These are phyloP conservation scores for Scheffersomyces ergatensis DNA, from an alignment of 805 yeast species.

Conservation along the genomic window DNA sequence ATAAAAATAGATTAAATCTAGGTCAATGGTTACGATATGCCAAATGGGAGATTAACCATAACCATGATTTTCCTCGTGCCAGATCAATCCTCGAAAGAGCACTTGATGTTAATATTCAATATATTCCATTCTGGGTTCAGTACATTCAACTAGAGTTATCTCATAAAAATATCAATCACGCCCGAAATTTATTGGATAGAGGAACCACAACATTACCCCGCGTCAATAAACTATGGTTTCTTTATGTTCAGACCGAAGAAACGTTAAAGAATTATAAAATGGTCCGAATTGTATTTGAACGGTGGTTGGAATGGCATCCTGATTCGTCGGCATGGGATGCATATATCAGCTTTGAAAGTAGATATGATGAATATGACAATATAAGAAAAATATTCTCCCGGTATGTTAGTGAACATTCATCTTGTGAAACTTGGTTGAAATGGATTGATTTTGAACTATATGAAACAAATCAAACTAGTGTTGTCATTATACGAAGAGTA, in stretches of 20 bases:
- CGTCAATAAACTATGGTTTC: slow-evolving; percentile 83
- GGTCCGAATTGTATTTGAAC: slow-evolving; percentile 63
- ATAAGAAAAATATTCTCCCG: slow-evolving; percentile 58
- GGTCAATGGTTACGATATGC: slow-evolving; percentile 95
- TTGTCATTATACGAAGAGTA: slow-evolving; percentile 57
- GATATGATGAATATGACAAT: slow-evolving; percentile 57
- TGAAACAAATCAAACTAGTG: slow-evolving; percentile 14
- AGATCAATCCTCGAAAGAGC: slow-evolving; percentile 89
- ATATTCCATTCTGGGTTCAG: slow-evolving; percentile 82
- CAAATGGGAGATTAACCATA: slow-evolving; percentile 72
- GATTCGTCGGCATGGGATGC: slow-evolving; percentile 67
- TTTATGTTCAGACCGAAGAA: slow-evolving; percentile 81
- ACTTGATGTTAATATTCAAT: slow-evolving; percentile 67
- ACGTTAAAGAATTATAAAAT: slow-evolving; percentile 60
- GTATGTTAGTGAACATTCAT: slow-evolving; percentile 37
- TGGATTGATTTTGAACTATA: slow-evolving; percentile 75
- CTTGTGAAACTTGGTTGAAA: slow-evolving; percentile 59
- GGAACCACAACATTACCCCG: slow-evolving; percentile 74
- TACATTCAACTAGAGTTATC: slow-evolving; percentile 79
- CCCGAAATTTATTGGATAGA: slow-evolving; percentile 78
- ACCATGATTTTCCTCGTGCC: slow-evolving; percentile 74
- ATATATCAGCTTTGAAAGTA: slow-evolving; percentile 66
- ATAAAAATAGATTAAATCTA: slow-evolving; percentile 75
- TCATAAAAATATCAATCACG: slow-evolving; percentile 76
- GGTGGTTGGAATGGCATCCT: slow-evolving; percentile 85